A percentile compares a stretch with the other conserved stretches of the same genome.
Evolutionary conservation across 2,329 filamentous ascomycete genomes (phyloP).

Genomic region (Trichoderma sp.): DNA sequence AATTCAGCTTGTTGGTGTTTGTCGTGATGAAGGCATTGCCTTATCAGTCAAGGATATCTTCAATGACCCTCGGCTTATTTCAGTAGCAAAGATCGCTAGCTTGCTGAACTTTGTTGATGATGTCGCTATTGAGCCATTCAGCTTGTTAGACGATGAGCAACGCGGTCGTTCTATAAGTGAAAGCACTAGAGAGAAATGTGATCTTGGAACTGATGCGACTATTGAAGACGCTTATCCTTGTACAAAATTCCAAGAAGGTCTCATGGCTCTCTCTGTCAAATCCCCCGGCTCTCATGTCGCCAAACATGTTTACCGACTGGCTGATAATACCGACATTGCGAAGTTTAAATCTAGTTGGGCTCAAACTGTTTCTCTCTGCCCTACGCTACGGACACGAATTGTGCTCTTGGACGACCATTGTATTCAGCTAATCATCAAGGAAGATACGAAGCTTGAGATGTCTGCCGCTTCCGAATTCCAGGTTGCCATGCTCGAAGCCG

Average conservation of each 20-base stretch:
- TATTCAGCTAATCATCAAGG: constrained; percentile 19
- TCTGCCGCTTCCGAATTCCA: neutral
- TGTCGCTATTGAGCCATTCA: neutral
- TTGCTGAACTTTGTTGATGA: neutral
- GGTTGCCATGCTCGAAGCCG: neutral
- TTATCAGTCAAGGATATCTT: constrained; percentile 24
- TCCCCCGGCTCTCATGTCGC: constrained; percentile 24
- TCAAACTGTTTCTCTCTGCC: neutral
- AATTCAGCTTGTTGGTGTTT: constrained; percentile 23
- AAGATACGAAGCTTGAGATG: neutral
- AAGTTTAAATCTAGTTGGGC: constrained; percentile 31
- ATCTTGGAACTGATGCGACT: neutral
- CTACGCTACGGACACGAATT: constrained; percentile 16
- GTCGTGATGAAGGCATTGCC: constrained; percentile 6
- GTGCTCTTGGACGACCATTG: constrained; percentile 13
- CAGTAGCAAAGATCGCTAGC: neutral
- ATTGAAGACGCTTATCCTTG: constrained; percentile 33
- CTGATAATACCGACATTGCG: constrained; percentile 22
- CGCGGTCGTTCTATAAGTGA: neutral
- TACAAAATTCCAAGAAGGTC: constrained; percentile 38
- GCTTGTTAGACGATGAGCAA: constrained; percentile 25
- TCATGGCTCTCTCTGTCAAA: constrained; percentile 34
- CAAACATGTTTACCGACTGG: constrained; percentile 32
- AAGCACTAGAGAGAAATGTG: neutral
- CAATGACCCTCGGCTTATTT: constrained; percentile 19